Base-by-base conservation (phyloP, 495 filamentous ascomycete genomes). In the Lasiosphaeria miniovina region DNA sequence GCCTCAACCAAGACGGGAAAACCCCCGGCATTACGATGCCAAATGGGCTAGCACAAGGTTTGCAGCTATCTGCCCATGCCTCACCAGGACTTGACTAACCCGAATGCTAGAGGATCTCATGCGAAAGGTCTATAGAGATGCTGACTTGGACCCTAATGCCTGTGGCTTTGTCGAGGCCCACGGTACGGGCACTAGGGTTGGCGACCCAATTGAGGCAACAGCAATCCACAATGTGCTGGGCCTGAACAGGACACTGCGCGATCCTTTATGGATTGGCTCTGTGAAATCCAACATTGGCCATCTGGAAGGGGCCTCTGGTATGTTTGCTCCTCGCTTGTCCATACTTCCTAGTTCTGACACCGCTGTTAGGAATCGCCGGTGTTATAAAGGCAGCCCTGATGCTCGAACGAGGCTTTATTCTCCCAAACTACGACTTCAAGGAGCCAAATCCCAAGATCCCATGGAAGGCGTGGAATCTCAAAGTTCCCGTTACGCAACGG, bases 221-320 rank as follows among this genome's bases (percentile, higher is more conserved):
- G 78, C 75, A 33, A 68, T 81, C 14, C 68, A 71, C 14, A 67
- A 64, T 46, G 74, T 73, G 7, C 61, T 80, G 46, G 71, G 71
- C 9, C 69, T 61, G 32, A 67, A 65, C n/a, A 57, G 70, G 33
- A 67, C 66, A 9, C 15, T 55, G 4, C 52, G 60, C 2, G 61
- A 72, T 32, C 73, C 77, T 3, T 61, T 82, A 10, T 74, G 65
- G 62, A 75, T 87, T 40, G 84, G 83, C 5, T 82, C 81, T 0
- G 72, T 86, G 0, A 87, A 87, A 57, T 77, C 78, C 1, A 83
- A 84, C 59, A 75, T 85, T 53, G 82, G 84, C 7, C 84, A 87
- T 62, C 59, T 78, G 24, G 84, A 86, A 69, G 82, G 75, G 1
- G 74, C 79, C 9, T 76, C 75, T 45, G 68, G 68, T 68, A 58